phyloP scores from a whole-genome alignment of 75 land plant species.

The Cunninghamia lanceolata region DNA sequence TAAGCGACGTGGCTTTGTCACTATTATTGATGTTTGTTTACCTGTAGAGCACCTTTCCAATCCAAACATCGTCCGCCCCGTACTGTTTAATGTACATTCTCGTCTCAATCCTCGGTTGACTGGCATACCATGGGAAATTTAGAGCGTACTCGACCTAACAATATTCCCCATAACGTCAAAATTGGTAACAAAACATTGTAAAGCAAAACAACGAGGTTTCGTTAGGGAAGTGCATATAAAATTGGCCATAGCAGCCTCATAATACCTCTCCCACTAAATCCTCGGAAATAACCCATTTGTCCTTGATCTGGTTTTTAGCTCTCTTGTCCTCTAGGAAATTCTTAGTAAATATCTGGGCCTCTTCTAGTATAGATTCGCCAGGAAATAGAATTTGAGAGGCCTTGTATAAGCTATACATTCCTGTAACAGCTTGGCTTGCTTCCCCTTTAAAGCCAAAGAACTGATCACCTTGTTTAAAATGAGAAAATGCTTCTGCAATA shows the following conservation, averaged over 20 bases:
- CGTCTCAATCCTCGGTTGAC: conserved; percentile 70
- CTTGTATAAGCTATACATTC: conserved; percentile 75
- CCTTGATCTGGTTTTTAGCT: conserved; percentile 43
- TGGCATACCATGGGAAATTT: conserved; percentile 76
- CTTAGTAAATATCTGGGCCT: conserved; percentile 46
- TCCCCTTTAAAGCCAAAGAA: conserved; percentile 89
- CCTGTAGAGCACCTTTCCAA: conserved; percentile 87
- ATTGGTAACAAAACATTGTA: too few relatives aligned
- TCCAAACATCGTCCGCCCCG: conserved; percentile 74
- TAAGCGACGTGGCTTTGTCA: not conserved
- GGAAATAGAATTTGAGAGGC: conserved; percentile 75
- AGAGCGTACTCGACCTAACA: conserved; percentile 68
- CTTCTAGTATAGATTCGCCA: conserved; percentile 61
- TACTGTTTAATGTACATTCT: conserved; percentile 80
- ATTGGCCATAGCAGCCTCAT: too few relatives aligned
- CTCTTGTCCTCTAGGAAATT: too few relatives aligned
- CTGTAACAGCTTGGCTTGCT: conserved; percentile 78
- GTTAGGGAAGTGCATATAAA: too few relatives aligned
- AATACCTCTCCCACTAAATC: conserved; percentile 90
- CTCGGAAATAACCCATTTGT: conserved; percentile 90
- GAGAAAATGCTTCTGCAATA: conserved; percentile 54
- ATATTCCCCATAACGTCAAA: conserved; percentile 56
- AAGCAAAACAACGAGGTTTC: too few relatives aligned
- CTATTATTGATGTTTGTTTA: not conserved
- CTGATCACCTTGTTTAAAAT: conserved; percentile 71